Evolutionary conservation across 306 rosid genomes (phyloP), one percentile per base, ranked within the genome.

Genomic region (Gillenia trifoliata): DNA sequence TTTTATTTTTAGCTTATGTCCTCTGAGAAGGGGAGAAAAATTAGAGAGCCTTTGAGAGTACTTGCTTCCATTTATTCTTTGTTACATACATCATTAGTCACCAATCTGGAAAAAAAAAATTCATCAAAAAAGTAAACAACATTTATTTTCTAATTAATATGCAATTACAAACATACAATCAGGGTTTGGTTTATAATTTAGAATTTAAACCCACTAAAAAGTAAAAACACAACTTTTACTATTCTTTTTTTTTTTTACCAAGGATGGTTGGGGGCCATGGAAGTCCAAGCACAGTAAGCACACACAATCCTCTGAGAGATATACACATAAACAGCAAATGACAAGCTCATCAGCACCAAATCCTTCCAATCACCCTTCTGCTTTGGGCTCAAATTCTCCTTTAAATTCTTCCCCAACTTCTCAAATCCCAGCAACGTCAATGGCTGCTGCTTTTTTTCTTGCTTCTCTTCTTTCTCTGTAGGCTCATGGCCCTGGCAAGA

Each of bases 281-380:
- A 79, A 30, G 80, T 76, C 92, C 92, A 92, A 79, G 81, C 82
- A 85, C 66, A 90, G 73, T 92, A 90, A 59, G 97, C 97, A 82
- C 91, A 87, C 0, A 92, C 96, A 34, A 92, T 45, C 79, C 78
- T 81, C 56, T 92, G 97, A 0, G 97, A 92, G 38, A 92, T 88
- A 62, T 92, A 92, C 40, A 92, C 97, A 87, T 92, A 92, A 78
- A 92, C 89, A 66, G 96, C 96, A 81, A 92, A 92, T 0, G 97
- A 90, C 38, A 92, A 75, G 77, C 97, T 89, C 93, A 92, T 92
- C 64, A 92, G 57, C 52, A 87, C 45, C 88, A 92, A 61, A 55
- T 92, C 97, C 67, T 88, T 89, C 97, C 96, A 92, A 60, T 89
- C 97, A 71, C 97, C 97, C 82, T 89, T 92, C 76, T 80, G 87